Percentiles rank a stretch among this genome's conserved stretches.
Conservation (phyloP, 805 yeast species). For the Saccharomycopsis babjevae region DNA sequence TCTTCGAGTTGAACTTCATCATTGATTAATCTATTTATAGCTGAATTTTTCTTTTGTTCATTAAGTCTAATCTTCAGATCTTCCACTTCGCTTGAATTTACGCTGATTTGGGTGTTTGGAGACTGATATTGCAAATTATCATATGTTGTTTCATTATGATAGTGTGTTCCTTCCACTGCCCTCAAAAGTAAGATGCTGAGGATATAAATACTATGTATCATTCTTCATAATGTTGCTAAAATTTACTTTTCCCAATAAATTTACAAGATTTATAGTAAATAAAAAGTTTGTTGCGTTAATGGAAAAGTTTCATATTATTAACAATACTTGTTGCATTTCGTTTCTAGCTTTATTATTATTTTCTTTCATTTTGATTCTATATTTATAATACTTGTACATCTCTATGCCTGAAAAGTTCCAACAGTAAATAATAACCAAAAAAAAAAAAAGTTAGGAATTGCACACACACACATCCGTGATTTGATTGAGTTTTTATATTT, state of each 20-base stretch:
- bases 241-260: background rate
- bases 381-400: too few relatives aligned
- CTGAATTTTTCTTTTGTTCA: background rate
- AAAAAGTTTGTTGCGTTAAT: too few relatives aligned
- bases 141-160: background rate
- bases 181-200: background rate
- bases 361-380: too few relatives aligned
- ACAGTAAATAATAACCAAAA: too few relatives aligned
- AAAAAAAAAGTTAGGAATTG: too few relatives aligned
- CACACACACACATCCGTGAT: too few relatives aligned
- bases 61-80: background rate
- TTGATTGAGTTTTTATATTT: too few relatives aligned
- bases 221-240: background rate
- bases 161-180: background rate
- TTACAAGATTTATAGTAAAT: too few relatives aligned
- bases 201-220: background rate
- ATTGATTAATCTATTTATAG: background rate
- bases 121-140: background rate
- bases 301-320: too few relatives aligned
- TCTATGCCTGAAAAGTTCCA: too few relatives aligned
- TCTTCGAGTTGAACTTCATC: background rate
- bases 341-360: too few relatives aligned
- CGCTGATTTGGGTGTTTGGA: background rate
- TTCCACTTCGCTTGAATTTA: background rate
- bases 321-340: too few relatives aligned